Base-by-base conservation (phyloP, 768 basidiomycete species). In the Pisolithus sp. region DNA sequence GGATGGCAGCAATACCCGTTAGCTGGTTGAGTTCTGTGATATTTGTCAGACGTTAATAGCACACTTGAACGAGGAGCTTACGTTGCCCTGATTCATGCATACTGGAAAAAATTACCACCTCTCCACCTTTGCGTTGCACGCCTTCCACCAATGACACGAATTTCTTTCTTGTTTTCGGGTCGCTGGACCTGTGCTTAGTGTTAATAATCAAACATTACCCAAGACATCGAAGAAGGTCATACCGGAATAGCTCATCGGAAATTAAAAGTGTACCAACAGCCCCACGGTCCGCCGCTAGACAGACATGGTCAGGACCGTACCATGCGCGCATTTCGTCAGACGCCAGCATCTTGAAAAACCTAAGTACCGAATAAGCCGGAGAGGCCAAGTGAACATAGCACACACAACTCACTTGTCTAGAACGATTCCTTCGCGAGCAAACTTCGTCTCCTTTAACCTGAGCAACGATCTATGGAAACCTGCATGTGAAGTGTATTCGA, bases 11-110 rank as follows among this genome's bases (percentile, higher is more conserved):
- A 20, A 98, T 81, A 1, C 96, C 96, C 7, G 93, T 94, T 38
- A 98, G 66, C 57, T 94, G 88, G 65, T 97, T 96, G n/a, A 99
- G 75, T 65, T 99, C 96, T 96, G 67, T 17, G 51, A 12, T 30
- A 48, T 23, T 12, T 36, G 48, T 39, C 58, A 49, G 51, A 44
- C 5, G 51, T 34, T 9, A 1, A 20, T n/a, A 18, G 8, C n/a
- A 7, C 31, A 34, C 10, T 6, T 48, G 17, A 38, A 36, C 28
- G 23, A 51, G 39, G 40, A 37, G 73, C 89, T 62, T 63, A 95
- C 93, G 94, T 77, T 97, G 93, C 13, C 96, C 96, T 20, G 90
- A 92, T 71, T 99, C 96, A 64, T 99, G 96, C 96, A 99, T 98
- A 62, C 93, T 97, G 4, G 95, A 98, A 69, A 98, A 99, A 57